Base-by-base conservation (phyloP, 2,329 filamentous ascomycete species). In the Aureobasidium sp. region DNA sequence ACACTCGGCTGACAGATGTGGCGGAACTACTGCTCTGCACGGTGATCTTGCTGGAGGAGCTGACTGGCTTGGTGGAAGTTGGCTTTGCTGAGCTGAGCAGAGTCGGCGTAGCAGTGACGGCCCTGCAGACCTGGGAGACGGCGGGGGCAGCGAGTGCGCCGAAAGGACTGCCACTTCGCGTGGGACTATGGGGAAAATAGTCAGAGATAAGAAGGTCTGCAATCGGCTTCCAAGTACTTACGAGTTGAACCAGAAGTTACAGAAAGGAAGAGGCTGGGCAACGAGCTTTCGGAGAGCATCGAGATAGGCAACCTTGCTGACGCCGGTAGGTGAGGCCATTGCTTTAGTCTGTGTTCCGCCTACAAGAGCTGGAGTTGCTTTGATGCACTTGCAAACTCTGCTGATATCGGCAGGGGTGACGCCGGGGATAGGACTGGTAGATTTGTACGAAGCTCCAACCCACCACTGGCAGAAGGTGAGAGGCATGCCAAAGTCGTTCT, bases 221-320 rank as follows among this genome's bases (percentile, higher is more conserved):
- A 16, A 37, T 9, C n/a, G 4, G 21, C 21, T 21, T 21, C 21
- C 21, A 25, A 8, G 9, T 44, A 52, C 58, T 44, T 10, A 41
- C 50, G 53, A 27, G 9, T 44, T 41, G 52, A 30, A 57, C 60
- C 60, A 62, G 45, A 62, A 62, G 2, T 42, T 57, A 34, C 60
- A 62, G 36, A 62, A 62, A 8, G 42, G 42, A n/a, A 62, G n/a
- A 21, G 60, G 60, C 30, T 62, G 44, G 37, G 60, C 60, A 16
- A 62, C 60, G 5, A 48, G 27, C 41, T 58, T 58, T 32, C 30
- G 42, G 16, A 62, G 50, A 11, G 39, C 37, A 47, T 41, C 34
- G 25, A 58, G 34, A 34, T 54, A 39, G 16, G 48, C 27, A 3
- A 61, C 58, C 16, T 49, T 50, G 16, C 47, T 61, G 9, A 50